Base-by-base conservation (phyloP, 2,329 filamentous ascomycete species). In the Colletotrichum navitas region DNA sequence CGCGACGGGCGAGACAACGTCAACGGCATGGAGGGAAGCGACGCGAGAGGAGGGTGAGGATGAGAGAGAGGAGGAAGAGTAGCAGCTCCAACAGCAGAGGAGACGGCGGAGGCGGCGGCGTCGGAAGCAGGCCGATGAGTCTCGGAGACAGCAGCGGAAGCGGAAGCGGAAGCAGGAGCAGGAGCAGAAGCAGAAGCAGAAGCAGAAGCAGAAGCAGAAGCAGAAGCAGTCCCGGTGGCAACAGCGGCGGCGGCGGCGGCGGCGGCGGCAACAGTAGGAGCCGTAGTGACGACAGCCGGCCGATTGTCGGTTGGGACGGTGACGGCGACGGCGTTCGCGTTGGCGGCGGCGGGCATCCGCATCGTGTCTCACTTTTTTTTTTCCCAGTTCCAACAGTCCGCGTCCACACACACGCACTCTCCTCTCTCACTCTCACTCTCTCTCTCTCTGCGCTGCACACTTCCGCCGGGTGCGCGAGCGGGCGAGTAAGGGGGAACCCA, bases 291-390 rank as follows among this genome's bases (percentile, higher is more conserved):
- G 29, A 43, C 34, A 14, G 52, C 49, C 58, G 65, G 51, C 41
- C 65, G 59, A 36, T 43, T 47, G 39, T 68, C 65, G 32, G 56
- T 21, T 43, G 64, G 14, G 45, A 59, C 55, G 34, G 64, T 51
- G 56, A 49, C 54, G 56, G 45, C 59, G 66, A 45, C 66, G 59
- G 55, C 52, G 60, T 63, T 63, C 39, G 34, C 41, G 66, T 63
- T 55, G 59, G 65, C 65, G 59, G 65, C 65, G 59, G 60, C 69
- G 59, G 65, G 59, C 69, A 72, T 69, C 65, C 69, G 69, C 69
- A 72, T 72, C 65, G 59, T 71, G 69, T 72, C 69, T 72, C 65
- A 72, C 47, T 54, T 59, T 71, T n/a, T 45, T 45, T 45, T 47
- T 47, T 47, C 4, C 41, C 5, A 16, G 18, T 14, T 43, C 41